These are phyloP conservation scores for Tetradesmus obliquus DNA, from an alignment of 139 green algal species.

Conservation along the genomic window DNA sequence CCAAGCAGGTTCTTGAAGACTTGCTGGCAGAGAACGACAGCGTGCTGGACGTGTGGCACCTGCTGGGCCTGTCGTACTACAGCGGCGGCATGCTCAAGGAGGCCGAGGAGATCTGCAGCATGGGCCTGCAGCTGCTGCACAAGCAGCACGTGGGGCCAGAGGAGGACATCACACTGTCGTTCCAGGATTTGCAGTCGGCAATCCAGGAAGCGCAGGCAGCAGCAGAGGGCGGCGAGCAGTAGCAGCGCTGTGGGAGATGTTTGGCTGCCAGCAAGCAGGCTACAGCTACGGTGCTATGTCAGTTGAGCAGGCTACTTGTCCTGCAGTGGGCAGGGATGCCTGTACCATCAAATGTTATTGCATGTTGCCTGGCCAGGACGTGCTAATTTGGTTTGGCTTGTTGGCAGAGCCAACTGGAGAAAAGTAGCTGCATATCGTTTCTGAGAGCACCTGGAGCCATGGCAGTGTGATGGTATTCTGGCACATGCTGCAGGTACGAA, in stretches of 20 bases:
- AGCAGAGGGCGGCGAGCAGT: background rate
- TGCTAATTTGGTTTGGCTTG: too few relatives aligned
- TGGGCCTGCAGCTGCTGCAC: conserved; percentile 48
- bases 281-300: background rate
- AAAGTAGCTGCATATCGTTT: too few relatives aligned
- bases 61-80: conserved; percentile 75
- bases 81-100: conserved; percentile 63
- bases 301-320: background rate
- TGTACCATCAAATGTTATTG: too few relatives aligned
- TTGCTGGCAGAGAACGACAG: conserved; percentile 86
- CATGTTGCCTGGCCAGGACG: too few relatives aligned
- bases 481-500: background rate
- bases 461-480: too few relatives aligned
- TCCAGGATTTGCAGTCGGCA: conserved; percentile 35
- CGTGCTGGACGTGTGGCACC: conserved; percentile 82
- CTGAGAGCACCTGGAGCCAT: too few relatives aligned
- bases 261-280: background rate
- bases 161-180: conserved; percentile 17
- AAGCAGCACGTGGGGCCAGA: conserved; percentile 20
- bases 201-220: conserved; percentile 39
- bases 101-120: conserved; percentile 60
- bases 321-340: too few relatives aligned
- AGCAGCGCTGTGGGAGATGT: background rate
- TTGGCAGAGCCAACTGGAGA: too few relatives aligned
- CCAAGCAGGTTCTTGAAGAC: conserved; percentile 73